Evolutionary conservation across 345 rosid species (phyloP).

Genomic region (Hibiscus mutabilis): DNA sequence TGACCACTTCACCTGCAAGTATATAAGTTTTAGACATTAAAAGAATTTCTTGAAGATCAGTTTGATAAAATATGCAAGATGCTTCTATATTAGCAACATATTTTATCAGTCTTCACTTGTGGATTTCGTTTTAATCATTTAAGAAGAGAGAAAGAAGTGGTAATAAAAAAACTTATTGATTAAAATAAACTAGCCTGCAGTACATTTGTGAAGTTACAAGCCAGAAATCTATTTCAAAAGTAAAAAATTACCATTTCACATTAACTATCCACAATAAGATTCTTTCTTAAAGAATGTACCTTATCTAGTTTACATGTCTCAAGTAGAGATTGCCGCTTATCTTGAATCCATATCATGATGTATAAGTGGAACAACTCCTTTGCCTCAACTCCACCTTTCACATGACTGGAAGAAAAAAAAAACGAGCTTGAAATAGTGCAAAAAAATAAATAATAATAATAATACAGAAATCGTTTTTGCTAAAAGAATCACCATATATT

Average conservation of each 20-base stretch:
- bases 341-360: conserved; percentile 97
- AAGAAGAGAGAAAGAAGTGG: background rate
- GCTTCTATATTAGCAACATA: background rate
- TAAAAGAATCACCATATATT: conserved; percentile 46
- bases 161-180: background rate
- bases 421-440: background rate
- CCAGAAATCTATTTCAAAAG: background rate
- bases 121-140: background rate
- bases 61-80: background rate
- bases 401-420: conserved; percentile 48
- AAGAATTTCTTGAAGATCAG: background rate
- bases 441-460: background rate
- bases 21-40: conserved; percentile 16
- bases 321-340: conserved; percentile 74
- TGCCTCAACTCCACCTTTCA: conserved; percentile 96
- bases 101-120: background rate
- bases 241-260: background rate
- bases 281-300: conserved; percentile 32
- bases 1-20: conserved; percentile 84
- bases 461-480: background rate
- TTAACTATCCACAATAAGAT: background rate
- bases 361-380: conserved; percentile 89
- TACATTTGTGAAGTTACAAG: background rate
- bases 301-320: conserved; percentile 92
- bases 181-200: background rate